Conservation (phyloP, 768 basidiomycete genomes). For the Holtermanniella nyarrowii region DNA sequence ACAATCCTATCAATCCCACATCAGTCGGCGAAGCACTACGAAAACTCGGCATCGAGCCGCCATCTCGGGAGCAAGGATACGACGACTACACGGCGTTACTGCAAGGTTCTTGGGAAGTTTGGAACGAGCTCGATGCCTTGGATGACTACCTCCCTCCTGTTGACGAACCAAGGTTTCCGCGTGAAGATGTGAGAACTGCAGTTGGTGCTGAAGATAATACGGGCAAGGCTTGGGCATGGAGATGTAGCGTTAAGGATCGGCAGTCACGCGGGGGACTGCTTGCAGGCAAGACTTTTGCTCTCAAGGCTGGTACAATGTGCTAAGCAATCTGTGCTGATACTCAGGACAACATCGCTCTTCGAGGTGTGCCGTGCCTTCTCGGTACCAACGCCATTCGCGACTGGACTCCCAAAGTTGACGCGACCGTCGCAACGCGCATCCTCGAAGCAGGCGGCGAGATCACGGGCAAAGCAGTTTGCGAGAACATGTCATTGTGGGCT, state of each 20-base stretch:
- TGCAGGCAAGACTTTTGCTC: conserved; percentile 41
- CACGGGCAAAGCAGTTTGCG: conserved; percentile 43
- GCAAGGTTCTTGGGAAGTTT: conserved; percentile 19
- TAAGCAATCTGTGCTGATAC: neutral
- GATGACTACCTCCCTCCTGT: conserved; percentile 21
- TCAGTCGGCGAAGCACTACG: conserved; percentile 5
- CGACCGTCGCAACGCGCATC: conserved; percentile 46
- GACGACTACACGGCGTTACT: conserved; percentile 18
- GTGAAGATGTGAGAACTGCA: conserved; percentile 12
- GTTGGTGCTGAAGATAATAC: conserved; percentile 17
- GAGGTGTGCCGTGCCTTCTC: conserved; percentile 45
- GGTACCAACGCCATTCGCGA: conserved; percentile 43
- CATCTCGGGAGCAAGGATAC: conserved; percentile 3
- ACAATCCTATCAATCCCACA: conserved; percentile 17
- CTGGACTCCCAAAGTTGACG: conserved; percentile 43
- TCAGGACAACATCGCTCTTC: conserved; percentile 41
- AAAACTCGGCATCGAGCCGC: conserved; percentile 4
- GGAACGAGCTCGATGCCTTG: conserved; percentile 16
- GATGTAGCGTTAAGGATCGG: conserved; percentile 10
- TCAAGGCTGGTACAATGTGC: conserved; percentile 39
- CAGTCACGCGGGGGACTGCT: conserved; percentile 24
- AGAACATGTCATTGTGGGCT: conserved; percentile 23
- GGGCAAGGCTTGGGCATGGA: conserved; percentile 30
- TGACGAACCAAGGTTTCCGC: conserved; percentile 14
- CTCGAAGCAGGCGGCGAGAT: conserved; percentile 45